Evolutionary conservation across 2,329 filamentous ascomycete genomes (phyloP).

Genomic region (Aspergillus alliaceus): DNA sequence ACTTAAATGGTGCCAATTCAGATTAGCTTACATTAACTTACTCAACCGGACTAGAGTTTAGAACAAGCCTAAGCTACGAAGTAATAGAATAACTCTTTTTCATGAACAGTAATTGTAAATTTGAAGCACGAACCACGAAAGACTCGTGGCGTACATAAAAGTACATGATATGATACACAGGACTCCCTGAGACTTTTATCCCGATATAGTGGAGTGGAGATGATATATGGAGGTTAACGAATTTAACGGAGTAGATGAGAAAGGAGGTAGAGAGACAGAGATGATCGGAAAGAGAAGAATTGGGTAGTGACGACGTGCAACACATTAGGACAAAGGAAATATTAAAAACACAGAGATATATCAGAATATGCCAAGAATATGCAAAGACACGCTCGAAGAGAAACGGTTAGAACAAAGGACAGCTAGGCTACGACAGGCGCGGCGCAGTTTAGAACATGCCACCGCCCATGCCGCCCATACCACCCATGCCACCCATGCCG

Average conservation of each 20-base stretch:
- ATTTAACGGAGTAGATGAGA: constrained; percentile 5
- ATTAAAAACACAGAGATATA: constrained; percentile 24
- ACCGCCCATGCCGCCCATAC: constrained; percentile 56
- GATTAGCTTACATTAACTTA: too few species aligned
- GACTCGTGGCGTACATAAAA: constrained; percentile 12
- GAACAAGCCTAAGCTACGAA: not conserved
- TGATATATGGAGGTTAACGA: constrained; percentile 13
- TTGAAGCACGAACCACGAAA: constrained; percentile 12
- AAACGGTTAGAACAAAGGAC: constrained; percentile 25
- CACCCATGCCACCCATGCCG: constrained; percentile 61
- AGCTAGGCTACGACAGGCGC: constrained; percentile 9
- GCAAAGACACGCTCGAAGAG: constrained; percentile 35
- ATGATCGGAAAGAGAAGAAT: constrained; percentile 9
- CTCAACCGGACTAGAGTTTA: not conserved
- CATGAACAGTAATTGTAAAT: constrained; percentile 16
- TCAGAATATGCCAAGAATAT: constrained; percentile 32
- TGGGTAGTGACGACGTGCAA: constrained; percentile 19
- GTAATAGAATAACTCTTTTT: too few species aligned
- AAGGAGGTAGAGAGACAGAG: constrained; percentile 11
- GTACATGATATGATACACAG: constrained; percentile 29
- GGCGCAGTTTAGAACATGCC: constrained; percentile 62
- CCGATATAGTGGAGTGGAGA: constrained; percentile 26
- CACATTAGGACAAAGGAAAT: constrained; percentile 26
- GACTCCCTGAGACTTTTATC: constrained; percentile 25
- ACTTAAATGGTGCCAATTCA: too few species aligned